These are phyloP conservation scores for Panaeolus cyanescens DNA, from an alignment of 768 basidiomycete species.

Conservation along the genomic window DNA sequence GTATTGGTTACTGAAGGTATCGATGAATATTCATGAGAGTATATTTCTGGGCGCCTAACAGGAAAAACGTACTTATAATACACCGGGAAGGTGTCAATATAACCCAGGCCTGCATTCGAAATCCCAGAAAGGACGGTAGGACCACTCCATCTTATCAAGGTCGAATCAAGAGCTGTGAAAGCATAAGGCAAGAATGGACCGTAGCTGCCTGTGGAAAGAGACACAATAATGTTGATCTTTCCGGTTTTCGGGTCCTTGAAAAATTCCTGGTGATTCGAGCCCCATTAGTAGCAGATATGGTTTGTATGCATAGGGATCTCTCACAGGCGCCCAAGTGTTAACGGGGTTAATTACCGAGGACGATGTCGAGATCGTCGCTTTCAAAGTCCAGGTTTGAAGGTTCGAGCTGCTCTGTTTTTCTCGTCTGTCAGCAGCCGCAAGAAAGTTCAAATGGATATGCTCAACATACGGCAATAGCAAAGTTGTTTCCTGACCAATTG, in stretches of 20 bases:
- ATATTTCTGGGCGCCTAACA: not conserved
- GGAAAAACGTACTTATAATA: conserved; percentile 28
- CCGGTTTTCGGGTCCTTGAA: conserved; percentile 37
- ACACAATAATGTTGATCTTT: conserved; percentile 33
- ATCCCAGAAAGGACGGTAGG: conserved; percentile 36
- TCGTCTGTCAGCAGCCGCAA: not conserved
- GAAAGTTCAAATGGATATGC: not conserved
- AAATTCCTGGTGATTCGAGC: conserved; percentile 26
- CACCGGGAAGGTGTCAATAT: conserved; percentile 37
- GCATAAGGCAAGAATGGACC: conserved; percentile 36
- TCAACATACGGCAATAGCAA: conserved; percentile 32
- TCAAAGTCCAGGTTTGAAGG: conserved; percentile 28
- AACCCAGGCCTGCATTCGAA: conserved; percentile 34
- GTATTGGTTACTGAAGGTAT: conserved; percentile 26
- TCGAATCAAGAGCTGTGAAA: conserved; percentile 31
- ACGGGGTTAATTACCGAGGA: conserved; percentile 29
- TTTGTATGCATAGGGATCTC: not conserved
- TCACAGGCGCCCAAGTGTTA: conserved; percentile 36
- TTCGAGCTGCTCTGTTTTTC: conserved; percentile 30
- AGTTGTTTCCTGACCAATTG: conserved; percentile 34
- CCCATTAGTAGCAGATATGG: not conserved
- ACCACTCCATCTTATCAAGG: conserved; percentile 29
- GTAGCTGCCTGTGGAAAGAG: conserved; percentile 36
- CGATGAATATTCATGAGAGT: not conserved
- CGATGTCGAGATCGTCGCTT: conserved; percentile 28